Conservation (phyloP, 805 yeast species). For the Yueomyces sinensis region DNA sequence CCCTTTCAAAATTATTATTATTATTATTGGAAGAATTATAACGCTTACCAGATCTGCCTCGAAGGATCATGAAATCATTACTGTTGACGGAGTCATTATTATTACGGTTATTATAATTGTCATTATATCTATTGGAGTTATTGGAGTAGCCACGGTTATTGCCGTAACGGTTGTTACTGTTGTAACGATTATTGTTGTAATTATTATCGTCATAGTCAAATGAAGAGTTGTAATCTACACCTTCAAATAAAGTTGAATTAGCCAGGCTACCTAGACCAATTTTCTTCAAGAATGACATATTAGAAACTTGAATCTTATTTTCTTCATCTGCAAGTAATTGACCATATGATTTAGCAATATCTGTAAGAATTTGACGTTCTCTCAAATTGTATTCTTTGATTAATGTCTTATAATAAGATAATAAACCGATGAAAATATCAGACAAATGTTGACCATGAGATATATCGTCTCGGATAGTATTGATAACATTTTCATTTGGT, state of each 20-base stretch:
- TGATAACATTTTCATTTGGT: slow-evolving; percentile 21
- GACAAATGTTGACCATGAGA: slow-evolving; percentile 14
- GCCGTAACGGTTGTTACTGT: too few species aligned
- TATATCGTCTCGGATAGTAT: slow-evolving; percentile 15
- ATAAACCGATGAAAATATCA: slow-evolving; percentile 23
- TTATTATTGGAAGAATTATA: too few species aligned
- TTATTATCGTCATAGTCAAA: slow-evolving; percentile 2
- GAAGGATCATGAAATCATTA: too few species aligned
- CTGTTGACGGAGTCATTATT: background rate
- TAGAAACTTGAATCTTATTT: slow-evolving; percentile 11
- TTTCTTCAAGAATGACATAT: slow-evolving; percentile 6
- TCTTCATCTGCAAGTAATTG: slow-evolving; percentile 12
- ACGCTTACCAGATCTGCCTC: too few species aligned
- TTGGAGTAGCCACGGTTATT: slow-evolving; percentile 1
- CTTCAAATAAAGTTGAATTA: too few species aligned
- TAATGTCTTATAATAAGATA: slow-evolving; percentile 27
- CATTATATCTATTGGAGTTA: background rate
- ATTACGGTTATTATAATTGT: background rate
- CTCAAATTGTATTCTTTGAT: slow-evolving; percentile 23
- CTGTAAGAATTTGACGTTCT: slow-evolving; percentile 9
- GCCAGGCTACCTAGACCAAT: slow-evolving; percentile 15
- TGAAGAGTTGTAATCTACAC: background rate
- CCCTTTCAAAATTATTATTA: too few species aligned
- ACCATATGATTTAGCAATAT: slow-evolving; percentile 16
- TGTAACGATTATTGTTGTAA: slow-evolving; percentile 1